Percentiles rank a stretch among this genome's conserved stretches.
Conservation (phyloP, 306 rosid species). For the Chamaecrista fasciculata region DNA sequence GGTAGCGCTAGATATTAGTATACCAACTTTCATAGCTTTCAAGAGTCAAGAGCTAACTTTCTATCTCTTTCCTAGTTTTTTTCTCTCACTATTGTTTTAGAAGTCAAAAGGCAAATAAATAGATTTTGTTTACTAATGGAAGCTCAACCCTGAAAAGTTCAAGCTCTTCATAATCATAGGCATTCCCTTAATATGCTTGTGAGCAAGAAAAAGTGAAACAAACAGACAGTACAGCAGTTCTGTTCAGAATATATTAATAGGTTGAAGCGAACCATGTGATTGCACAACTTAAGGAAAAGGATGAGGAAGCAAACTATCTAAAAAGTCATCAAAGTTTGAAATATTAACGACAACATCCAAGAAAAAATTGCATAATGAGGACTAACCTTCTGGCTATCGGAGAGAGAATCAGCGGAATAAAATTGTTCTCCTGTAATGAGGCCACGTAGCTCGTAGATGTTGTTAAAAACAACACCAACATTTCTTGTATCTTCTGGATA, state of each 20-base stretch:
- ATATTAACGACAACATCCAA: not conserved
- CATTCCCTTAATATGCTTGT: not conserved
- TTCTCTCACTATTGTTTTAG: no score
- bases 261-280: conserved; percentile 21
- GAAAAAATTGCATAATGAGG: not conserved
- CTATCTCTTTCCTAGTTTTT: no score
- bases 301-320: conserved; percentile 7
- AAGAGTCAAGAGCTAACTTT: no score
- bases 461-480: conserved; percentile 83
- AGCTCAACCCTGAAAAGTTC: no score
- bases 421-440: conserved; percentile 82
- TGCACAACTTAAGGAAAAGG: not conserved
- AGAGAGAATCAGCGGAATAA: conserved; percentile 80
- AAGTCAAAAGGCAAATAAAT: no score
- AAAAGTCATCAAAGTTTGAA: conserved; percentile 10
- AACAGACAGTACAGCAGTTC: not conserved
- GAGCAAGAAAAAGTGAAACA: conserved; percentile 8
- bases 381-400: conserved; percentile 85
- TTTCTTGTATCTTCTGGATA: conserved; percentile 89
- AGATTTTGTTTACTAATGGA: no score
- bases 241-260: conserved; percentile 8
- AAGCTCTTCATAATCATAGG: no score
- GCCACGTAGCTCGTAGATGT: conserved; percentile 86
- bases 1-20: conserved; percentile 9
- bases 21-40: no score